Percentiles rank a stretch among this genome's conserved stretches.
phyloP scores from a whole-genome alignment of 2,329 filamentous ascomycete genomes.

The Botrytis aclada region DNA sequence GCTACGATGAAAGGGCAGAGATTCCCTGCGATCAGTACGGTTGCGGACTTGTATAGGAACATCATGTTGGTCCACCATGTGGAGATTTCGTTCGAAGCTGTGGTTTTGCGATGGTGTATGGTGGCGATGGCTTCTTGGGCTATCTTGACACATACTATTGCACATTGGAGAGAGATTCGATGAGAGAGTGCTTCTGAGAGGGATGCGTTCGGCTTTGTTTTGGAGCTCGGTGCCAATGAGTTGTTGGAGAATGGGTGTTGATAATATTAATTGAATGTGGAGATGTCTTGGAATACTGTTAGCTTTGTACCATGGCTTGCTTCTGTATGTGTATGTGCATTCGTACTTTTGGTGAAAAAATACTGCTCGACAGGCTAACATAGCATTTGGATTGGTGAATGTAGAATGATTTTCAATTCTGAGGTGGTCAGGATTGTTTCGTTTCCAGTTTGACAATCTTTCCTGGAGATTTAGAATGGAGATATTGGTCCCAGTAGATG shows the following conservation, averaged over 20 bases:
- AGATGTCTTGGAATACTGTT: background rate
- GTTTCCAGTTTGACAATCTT: background rate
- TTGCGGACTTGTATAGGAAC: background rate
- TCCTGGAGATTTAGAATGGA: background rate
- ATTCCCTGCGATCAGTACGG: background rate
- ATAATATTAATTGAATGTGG: background rate
- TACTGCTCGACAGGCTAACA: background rate
- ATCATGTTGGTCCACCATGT: background rate
- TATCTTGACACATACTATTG: background rate
- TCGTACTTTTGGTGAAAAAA: background rate
- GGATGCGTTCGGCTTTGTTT: background rate
- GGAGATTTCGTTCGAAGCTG: background rate
- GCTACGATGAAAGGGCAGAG: background rate
- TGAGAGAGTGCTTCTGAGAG: background rate
- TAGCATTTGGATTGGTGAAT: background rate
- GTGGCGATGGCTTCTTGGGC: background rate
- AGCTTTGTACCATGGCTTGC: background rate
- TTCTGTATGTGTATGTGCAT: background rate
- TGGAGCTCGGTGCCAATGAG: background rate
- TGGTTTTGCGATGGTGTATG: background rate
- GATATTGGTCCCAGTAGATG: background rate
- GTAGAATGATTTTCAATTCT: background rate
- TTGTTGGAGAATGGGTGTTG: background rate
- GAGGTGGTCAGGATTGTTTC: background rate
- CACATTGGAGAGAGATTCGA: background rate